Evolutionary conservation across 1,284 basidiomycete genomes (phyloP).

Genomic region (Sphagnurus paluster): DNA sequence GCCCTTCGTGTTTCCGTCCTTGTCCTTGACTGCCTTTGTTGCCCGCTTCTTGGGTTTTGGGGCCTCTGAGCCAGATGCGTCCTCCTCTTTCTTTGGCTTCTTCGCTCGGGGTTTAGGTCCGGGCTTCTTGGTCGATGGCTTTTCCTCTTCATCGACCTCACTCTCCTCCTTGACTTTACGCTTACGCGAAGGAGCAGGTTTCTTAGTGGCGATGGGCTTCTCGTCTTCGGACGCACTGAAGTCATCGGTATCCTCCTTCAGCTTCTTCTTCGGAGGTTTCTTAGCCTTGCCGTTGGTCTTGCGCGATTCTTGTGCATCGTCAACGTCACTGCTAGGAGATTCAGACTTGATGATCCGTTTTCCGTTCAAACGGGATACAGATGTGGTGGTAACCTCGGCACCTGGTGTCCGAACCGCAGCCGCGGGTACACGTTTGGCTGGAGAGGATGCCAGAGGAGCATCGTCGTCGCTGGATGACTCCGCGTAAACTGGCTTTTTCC

Average conservation of each 20-base stretch:
- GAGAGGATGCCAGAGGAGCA: slow-evolving; percentile 68
- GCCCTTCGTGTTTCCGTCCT: slow-evolving; percentile 37
- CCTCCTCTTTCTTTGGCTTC: slow-evolving; percentile 33
- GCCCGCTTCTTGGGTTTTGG: slow-evolving; percentile 36
- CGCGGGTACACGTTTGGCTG: slow-evolving; percentile 49
- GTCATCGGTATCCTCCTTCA: slow-evolving; percentile 52
- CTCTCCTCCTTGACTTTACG: slow-evolving; percentile 56
- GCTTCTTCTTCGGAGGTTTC: slow-evolving; percentile 64
- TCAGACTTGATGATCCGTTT: slow-evolving; percentile 31
- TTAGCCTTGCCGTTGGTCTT: slow-evolving; percentile 41
- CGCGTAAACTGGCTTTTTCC: slow-evolving; percentile 52
- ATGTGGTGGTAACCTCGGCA: slow-evolving; percentile 17
- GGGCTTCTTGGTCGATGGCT: slow-evolving; percentile 44
- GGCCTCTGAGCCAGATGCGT: slow-evolving; percentile 22
- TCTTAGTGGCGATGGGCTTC: slow-evolving; percentile 44
- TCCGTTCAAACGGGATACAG: slow-evolving; percentile 16
- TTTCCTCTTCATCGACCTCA: slow-evolving; percentile 45
- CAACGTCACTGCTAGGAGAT: slow-evolving; percentile 32
- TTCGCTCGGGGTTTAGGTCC: slow-evolving; percentile 33
- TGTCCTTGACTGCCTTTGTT: slow-evolving; percentile 39
- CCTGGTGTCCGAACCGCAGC: slow-evolving; percentile 44
- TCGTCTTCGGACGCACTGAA: slow-evolving; percentile 38
- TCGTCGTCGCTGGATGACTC: slow-evolving; percentile 72
- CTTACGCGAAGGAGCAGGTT: slow-evolving; percentile 44
- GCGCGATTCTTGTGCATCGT: slow-evolving; percentile 36